Evolutionary conservation across 208 protist species (phyloP).

Genomic region (Crithidia mellificae): DNA sequence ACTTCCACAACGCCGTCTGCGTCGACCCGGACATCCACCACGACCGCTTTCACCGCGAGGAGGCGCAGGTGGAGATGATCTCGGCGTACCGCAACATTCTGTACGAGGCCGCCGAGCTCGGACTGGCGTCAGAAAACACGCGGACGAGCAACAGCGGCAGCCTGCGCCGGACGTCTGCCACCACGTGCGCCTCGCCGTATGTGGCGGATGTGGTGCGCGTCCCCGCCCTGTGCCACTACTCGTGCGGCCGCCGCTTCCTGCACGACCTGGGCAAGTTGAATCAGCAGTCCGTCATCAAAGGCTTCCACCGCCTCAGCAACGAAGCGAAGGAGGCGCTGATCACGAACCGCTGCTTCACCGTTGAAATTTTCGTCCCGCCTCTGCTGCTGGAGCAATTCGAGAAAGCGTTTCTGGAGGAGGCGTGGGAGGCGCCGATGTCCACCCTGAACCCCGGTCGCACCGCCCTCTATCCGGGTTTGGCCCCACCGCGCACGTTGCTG

Average conservation of each 20-base stretch:
- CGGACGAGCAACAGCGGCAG: neutral
- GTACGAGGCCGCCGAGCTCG: conserved; percentile 75
- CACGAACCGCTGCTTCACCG: conserved; percentile 55
- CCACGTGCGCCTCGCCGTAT: conserved; percentile 2
- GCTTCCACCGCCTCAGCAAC: conserved; percentile 79
- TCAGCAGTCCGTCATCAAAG: conserved; percentile 85
- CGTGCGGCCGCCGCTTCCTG: conserved; percentile 45
- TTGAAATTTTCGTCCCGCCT: conserved; percentile 81
- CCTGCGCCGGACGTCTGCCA: conserved; percentile 6
- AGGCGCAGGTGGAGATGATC: conserved; percentile 91
- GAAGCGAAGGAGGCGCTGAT: conserved; percentile 76
- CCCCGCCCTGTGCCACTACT: conserved; percentile 63
- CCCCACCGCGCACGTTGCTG: conserved; percentile 71
- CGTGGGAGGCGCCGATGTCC: conserved; percentile 73
- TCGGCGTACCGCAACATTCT: conserved; percentile 86
- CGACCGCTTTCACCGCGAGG: conserved; percentile 68
- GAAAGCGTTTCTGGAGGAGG: conserved; percentile 70
- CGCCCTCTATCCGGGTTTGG: conserved; percentile 77
- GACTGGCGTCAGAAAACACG: neutral
- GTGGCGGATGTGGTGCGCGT: conserved; percentile 72
- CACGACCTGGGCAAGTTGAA: conserved; percentile 85
- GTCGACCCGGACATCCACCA: conserved; percentile 75
- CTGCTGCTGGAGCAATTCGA: conserved; percentile 66
- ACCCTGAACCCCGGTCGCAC: conserved; percentile 67
- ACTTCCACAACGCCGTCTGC: conserved; percentile 48